phyloP scores from a whole-genome alignment of 208 protist genomes.

The Tetramitus jugosus region DNA sequence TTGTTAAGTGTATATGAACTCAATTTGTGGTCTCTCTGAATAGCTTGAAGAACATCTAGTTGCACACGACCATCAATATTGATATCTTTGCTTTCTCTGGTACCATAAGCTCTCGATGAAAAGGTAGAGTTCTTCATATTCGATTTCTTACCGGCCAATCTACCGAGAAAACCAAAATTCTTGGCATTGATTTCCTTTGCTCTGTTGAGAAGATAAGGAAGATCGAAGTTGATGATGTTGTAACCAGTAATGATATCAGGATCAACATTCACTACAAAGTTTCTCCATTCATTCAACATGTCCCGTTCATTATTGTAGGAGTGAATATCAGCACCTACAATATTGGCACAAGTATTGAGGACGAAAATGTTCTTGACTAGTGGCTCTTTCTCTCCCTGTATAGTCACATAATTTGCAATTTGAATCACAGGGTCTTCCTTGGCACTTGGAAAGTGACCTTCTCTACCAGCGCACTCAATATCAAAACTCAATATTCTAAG shows the following conservation, averaged over 20 bases:
- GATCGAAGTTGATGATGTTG: constrained; percentile 99
- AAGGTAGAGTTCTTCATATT: constrained; percentile 87
- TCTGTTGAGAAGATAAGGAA: constrained; percentile 95
- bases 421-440: constrained; percentile 98
- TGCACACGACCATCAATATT: constrained; percentile 88
- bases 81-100: constrained; percentile 94
- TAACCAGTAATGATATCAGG: constrained; percentile 95
- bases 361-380: constrained; percentile 74
- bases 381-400: constrained; percentile 49
- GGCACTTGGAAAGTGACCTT: constrained; percentile 95
- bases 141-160: constrained; percentile 72
- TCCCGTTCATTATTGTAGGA: constrained; percentile 82
- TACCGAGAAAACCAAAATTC: constrained; percentile 75
- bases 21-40: constrained; percentile 96
- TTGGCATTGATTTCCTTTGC: constrained; percentile 71
- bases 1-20: constrained; percentile 98
- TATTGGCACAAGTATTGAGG: constrained; percentile 82
- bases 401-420: constrained; percentile 90
- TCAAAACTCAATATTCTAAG: constrained; percentile 97
- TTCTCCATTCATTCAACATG: constrained; percentile 76
- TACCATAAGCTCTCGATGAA: constrained; percentile 92
- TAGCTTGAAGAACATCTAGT: constrained; percentile 93
- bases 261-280: constrained; percentile 70
- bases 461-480: constrained; percentile 96
- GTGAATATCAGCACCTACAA: constrained; percentile 85